Conservation (phyloP, 805 yeast species). For the Clavispora fructus region DNA sequence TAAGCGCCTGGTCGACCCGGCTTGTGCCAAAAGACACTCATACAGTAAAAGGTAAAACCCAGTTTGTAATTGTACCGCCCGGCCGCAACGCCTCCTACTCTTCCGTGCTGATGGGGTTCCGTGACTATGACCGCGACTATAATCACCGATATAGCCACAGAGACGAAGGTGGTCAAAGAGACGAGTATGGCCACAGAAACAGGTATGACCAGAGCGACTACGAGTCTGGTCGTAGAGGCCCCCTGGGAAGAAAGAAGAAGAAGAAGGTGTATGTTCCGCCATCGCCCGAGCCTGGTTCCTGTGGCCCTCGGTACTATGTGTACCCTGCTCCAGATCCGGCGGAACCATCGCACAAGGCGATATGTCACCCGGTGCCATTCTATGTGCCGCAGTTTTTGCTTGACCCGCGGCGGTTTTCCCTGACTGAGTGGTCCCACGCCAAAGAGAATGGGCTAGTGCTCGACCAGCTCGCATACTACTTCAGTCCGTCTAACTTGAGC, state of each 20-base stretch:
- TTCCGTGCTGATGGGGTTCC: background rate
- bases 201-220: background rate
- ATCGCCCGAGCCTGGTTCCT: background rate
- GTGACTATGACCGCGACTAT: background rate
- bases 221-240: background rate
- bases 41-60: background rate
- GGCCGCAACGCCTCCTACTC: background rate
- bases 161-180: background rate
- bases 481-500: slow-evolving; percentile 19
- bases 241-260: background rate
- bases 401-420: background rate
- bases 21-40: background rate
- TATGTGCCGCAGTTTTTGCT: background rate
- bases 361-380: background rate
- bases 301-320: background rate
- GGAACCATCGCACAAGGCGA: background rate
- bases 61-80: background rate
- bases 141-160: background rate
- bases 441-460: slow-evolving; percentile 2
- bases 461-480: slow-evolving; percentile 18
- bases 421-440: background rate
- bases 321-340: background rate
- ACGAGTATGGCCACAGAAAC: background rate
- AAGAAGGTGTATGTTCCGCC: background rate
- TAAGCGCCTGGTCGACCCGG: background rate